Evolutionary conservation across 805 yeast genomes (phyloP).

Genomic region (Kregervanrija fluxuum): DNA sequence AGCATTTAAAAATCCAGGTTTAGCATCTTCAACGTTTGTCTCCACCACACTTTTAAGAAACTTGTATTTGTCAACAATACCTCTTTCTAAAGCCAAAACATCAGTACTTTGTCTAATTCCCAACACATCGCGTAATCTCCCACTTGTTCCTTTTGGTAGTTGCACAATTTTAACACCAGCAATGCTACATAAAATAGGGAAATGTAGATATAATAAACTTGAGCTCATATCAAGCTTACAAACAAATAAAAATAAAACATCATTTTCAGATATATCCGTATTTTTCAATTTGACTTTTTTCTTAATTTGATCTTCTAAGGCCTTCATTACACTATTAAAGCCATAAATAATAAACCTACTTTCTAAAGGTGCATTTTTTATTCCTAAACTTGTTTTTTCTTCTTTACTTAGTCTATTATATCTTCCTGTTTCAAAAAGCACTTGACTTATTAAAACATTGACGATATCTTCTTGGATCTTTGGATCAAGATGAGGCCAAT

Average conservation of each 20-base stretch:
- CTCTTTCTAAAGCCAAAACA: slow-evolving; percentile 14
- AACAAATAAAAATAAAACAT: slow-evolving; percentile 43
- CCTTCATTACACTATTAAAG: slow-evolving; percentile 47
- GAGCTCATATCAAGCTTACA: slow-evolving; percentile 34
- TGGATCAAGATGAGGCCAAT: slow-evolving; percentile 36
- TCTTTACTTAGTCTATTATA: slow-evolving; percentile 17
- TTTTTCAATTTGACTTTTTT: slow-evolving; percentile 9
- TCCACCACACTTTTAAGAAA: slow-evolving; percentile 12
- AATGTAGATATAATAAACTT: slow-evolving; percentile 47
- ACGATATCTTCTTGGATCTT: slow-evolving; percentile 24
- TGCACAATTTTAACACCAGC: slow-evolving; percentile 53
- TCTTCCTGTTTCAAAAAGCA: slow-evolving; percentile 9
- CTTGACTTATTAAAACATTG: slow-evolving; percentile 14
- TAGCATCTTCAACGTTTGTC: slow-evolving; percentile 16
- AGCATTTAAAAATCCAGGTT: slow-evolving; percentile 19
- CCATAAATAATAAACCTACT: slow-evolving; percentile 32
- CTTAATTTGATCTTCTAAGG: slow-evolving; percentile 38
- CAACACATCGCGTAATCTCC: slow-evolving; percentile 13
- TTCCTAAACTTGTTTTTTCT: slow-evolving; percentile 11
- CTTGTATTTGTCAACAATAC: slow-evolving; percentile 8
- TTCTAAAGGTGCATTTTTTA: slow-evolving; percentile 19
- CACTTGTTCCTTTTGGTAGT: slow-evolving; percentile 41
- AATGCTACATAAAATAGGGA: slow-evolving; percentile 49
- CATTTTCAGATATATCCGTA: slow-evolving; percentile 2
- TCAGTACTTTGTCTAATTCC: slow-evolving; percentile 10